These are phyloP conservation scores for Boeremia exigua DNA, from an alignment of 2,329 filamentous ascomycete species.

Conservation along the genomic window DNA sequence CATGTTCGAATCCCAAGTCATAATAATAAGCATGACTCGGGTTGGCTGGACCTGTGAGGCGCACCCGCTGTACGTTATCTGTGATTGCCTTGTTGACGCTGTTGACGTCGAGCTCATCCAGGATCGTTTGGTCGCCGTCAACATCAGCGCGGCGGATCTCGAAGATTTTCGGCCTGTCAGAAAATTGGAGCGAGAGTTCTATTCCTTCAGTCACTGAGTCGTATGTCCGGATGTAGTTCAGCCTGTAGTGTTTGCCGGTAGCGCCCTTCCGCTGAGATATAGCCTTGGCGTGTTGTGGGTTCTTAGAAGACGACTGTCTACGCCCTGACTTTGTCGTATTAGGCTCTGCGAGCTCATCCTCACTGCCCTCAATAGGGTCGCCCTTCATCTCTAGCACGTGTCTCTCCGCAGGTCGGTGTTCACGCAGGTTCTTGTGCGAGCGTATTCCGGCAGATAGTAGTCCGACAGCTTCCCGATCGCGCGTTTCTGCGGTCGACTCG, in stretches of 20 bases:
- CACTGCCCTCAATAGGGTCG: slow-evolving; percentile 9
- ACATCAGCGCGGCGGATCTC: neutral
- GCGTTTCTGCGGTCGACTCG: slow-evolving; percentile 22
- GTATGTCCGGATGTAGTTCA: slow-evolving; percentile 28
- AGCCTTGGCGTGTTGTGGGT: slow-evolving; percentile 1
- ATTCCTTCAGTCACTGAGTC: neutral
- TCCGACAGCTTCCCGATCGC: neutral
- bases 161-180: neutral
- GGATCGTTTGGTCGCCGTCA: neutral
- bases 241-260: slow-evolving; percentile 14
- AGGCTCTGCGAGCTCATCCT: slow-evolving; percentile 26
- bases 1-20: slow-evolving; percentile 32
- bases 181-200: slow-evolving; percentile 2
- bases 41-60: slow-evolving; percentile 21
- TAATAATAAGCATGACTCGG: slow-evolving; percentile 4
- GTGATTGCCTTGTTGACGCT: slow-evolving; percentile 18
- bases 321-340: neutral
- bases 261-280: slow-evolving; percentile 1
- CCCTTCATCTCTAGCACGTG: neutral
- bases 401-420: neutral
- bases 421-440: neutral
- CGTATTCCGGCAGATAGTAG: neutral
- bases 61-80: slow-evolving; percentile 28
- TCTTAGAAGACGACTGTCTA: slow-evolving; percentile 4
- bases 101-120: slow-evolving; percentile 11